Evolutionary conservation across 2,329 filamentous ascomycete genomes (phyloP).

Genomic region (Colletotrichum spinosum): DNA sequence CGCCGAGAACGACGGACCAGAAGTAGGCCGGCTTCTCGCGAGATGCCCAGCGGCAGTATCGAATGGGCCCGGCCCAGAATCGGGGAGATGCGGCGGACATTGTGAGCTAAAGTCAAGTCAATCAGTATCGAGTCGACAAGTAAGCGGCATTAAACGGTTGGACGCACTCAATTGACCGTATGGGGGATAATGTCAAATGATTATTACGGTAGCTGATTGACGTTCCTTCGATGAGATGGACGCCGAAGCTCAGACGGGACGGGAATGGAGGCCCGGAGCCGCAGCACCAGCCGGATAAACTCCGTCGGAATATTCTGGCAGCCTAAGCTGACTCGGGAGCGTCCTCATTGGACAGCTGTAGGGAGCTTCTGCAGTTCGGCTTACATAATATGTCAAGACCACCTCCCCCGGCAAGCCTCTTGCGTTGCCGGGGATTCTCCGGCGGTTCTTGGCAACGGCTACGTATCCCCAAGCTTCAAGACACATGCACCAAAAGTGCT

Average conservation of each 20-base stretch:
- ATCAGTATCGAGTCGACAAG: neutral
- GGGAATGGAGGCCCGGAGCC: slow-evolving; percentile 5
- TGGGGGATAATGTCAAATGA: slow-evolving; percentile 34
- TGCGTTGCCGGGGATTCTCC: slow-evolving; percentile 29
- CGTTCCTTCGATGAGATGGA: slow-evolving; percentile 16
- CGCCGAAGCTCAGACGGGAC: slow-evolving; percentile 31
- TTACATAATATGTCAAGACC: neutral
- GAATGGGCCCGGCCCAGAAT: slow-evolving; percentile 87
- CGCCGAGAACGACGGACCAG: slow-evolving; percentile 83
- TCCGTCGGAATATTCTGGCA: neutral
- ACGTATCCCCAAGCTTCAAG: slow-evolving; percentile 43
- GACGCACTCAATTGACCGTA: slow-evolving; percentile 51
- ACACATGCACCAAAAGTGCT: slow-evolving; percentile 38
- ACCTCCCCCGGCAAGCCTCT: neutral
- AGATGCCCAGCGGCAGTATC: slow-evolving; percentile 88
- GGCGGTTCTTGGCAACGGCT: slow-evolving; percentile 38
- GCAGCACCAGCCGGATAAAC: slow-evolving; percentile 19
- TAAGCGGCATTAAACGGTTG: neutral
- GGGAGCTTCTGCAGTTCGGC: too few species aligned
- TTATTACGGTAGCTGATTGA: slow-evolving; percentile 11
- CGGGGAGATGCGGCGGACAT: slow-evolving; percentile 73
- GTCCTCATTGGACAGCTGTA: too few species aligned
- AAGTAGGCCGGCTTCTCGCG: slow-evolving; percentile 92
- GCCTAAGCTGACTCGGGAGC: too few species aligned
- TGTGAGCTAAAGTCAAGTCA: neutral